Conservation (phyloP, 2,329 filamentous ascomycete genomes). For the Mycosphaerella sp. region DNA sequence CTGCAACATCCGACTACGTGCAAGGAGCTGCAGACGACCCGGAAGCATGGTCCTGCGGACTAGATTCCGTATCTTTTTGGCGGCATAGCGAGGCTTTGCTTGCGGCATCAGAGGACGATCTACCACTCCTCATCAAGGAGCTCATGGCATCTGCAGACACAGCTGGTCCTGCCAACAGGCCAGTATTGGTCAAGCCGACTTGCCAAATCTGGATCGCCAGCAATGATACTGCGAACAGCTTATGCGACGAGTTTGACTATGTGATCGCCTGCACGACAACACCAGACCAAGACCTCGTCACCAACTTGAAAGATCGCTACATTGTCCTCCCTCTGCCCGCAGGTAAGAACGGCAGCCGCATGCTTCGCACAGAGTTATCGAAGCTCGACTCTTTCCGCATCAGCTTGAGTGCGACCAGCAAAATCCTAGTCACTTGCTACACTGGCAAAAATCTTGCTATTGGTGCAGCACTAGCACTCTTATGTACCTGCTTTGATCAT, state of each 20-base stretch:
- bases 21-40: conserved; percentile 94
- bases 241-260: conserved; percentile 28
- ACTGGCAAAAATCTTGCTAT: conserved; percentile 75
- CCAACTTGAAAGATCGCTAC: conserved; percentile 40
- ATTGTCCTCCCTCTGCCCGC: conserved; percentile 59
- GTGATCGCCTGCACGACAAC: conserved; percentile 42
- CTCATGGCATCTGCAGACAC: conserved; percentile 32
- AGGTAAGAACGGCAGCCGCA: conserved; percentile 74
- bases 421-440: conserved; percentile 60
- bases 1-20: conserved; percentile 66
- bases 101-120: conserved; percentile 57
- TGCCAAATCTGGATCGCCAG: conserved; percentile 37
- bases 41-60: conserved; percentile 80
- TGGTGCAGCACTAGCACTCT: conserved; percentile 66
- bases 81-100: conserved; percentile 56
- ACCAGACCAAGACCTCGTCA: conserved; percentile 30
- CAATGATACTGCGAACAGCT: conserved; percentile 33
- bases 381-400: conserved; percentile 39
- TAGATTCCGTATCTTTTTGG: conserved; percentile 81
- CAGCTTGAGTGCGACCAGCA: conserved; percentile 9
- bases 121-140: conserved; percentile 47
- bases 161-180: conserved; percentile 13
- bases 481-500: conserved; percentile 66
- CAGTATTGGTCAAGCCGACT: conserved; percentile 41
- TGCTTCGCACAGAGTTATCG: conserved; percentile 65